Conservation (phyloP, 75 land plant genomes). For the Cupressus sempervirens region DNA sequence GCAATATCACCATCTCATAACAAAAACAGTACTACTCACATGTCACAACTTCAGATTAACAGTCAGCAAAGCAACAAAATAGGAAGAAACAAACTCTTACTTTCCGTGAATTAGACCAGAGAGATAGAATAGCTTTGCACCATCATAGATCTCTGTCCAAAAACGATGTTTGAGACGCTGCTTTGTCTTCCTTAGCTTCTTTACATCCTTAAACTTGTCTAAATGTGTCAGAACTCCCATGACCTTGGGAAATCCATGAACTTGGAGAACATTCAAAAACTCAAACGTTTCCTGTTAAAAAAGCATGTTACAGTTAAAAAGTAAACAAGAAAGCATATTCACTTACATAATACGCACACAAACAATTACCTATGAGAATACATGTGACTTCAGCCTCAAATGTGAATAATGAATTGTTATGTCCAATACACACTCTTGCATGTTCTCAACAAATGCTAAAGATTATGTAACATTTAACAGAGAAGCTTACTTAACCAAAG, state of each 20-base stretch:
- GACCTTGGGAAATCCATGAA: conserved; percentile 94
- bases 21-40: not conserved
- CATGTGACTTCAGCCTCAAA: not conserved
- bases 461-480: not conserved
- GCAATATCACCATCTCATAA: not conserved
- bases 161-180: conserved; percentile 94
- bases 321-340: not conserved
- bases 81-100: conserved; percentile 42
- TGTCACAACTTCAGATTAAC: not conserved
- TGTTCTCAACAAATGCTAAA: not conserved
- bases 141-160: conserved; percentile 94
- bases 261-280: conserved; percentile 87
- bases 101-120: conserved; percentile 96
- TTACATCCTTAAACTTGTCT: conserved; percentile 89
- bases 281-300: conserved; percentile 96
- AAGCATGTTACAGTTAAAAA: not conserved
- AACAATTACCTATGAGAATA: not conserved
- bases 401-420: not conserved
- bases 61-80: not conserved
- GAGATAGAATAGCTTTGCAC: conserved; percentile 95
- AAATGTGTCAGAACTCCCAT: conserved; percentile 99
- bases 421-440: not conserved
- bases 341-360: not conserved
- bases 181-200: conserved; percentile 89
- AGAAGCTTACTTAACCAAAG: not conserved